These are phyloP conservation scores for Alternaria consortialis DNA, from an alignment of 2,329 filamentous ascomycete genomes.

Conservation along the genomic window DNA sequence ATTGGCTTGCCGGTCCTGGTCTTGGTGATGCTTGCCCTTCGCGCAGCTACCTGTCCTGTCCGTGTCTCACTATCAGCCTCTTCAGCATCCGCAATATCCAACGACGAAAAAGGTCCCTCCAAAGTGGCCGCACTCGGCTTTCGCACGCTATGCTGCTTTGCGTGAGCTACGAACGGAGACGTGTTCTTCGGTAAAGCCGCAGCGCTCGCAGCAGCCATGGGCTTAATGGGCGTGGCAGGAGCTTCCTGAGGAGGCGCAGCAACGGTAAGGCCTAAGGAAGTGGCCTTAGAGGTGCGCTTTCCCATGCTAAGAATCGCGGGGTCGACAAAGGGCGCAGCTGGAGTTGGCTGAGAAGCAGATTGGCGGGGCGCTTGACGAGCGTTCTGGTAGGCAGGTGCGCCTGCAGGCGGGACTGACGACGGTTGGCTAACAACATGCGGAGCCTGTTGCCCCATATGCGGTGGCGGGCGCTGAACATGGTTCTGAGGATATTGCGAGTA, in stretches of 20 bases:
- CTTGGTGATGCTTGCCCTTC: slow-evolving; percentile 52
- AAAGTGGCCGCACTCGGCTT: slow-evolving; percentile 52
- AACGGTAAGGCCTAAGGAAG: slow-evolving; percentile 28
- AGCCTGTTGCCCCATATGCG: slow-evolving; percentile 13
- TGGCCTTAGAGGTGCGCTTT: slow-evolving; percentile 45
- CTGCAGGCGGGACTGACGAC: slow-evolving; percentile 14
- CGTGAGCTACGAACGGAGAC: slow-evolving; percentile 50
- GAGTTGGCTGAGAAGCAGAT: slow-evolving; percentile 34
- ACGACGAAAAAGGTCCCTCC: slow-evolving; percentile 51
- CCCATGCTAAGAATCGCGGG: slow-evolving; percentile 80
- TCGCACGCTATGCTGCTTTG: slow-evolving; percentile 40
- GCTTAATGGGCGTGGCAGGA: slow-evolving; percentile 56
- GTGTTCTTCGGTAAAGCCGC: slow-evolving; percentile 48
- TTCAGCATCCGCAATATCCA: slow-evolving; percentile 52
- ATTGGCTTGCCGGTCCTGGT: slow-evolving; percentile 53
- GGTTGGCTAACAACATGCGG: slow-evolving; percentile 26
- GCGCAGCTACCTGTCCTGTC: slow-evolving; percentile 31
- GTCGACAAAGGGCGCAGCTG: slow-evolving; percentile 69
- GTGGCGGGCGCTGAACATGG: slow-evolving; percentile 20
- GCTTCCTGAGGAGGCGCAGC: slow-evolving; percentile 46
- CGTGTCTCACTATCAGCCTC: slow-evolving; percentile 50
- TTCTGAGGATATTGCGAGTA: slow-evolving; percentile 33
- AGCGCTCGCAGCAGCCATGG: slow-evolving; percentile 45
- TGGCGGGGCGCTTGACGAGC: slow-evolving; percentile 17
- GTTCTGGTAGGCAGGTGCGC: slow-evolving; percentile 5